Conservation (phyloP, 1,284 basidiomycete genomes). For the Lignosus rhinocerotis region DNA sequence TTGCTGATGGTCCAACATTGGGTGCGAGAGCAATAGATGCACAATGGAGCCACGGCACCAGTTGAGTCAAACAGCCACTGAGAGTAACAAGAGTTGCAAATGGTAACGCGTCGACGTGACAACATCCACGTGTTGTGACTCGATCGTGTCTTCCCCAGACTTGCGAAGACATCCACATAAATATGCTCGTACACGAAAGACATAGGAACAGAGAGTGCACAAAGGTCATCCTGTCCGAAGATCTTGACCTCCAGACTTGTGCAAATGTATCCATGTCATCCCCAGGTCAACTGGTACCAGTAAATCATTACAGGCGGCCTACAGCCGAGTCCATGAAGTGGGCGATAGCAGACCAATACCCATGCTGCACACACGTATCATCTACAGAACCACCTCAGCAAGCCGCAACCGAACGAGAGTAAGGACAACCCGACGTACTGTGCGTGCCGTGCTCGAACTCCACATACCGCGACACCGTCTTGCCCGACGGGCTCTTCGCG, state of each 20-base stretch:
- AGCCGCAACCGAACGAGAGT: neutral
- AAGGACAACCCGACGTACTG: constrained; percentile 22
- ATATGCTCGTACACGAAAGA: neutral
- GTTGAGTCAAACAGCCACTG: too few species aligned
- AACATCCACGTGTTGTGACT: too few species aligned
- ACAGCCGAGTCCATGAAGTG: constrained; percentile 28
- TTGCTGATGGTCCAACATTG: too few species aligned
- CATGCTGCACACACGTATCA: constrained; percentile 38
- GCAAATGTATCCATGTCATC: too few species aligned
- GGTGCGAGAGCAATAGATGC: too few species aligned
- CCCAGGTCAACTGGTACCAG: too few species aligned
- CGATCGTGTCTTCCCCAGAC: too few species aligned
- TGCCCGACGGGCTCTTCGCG: neutral
- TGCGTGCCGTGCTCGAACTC: constrained; percentile 33
- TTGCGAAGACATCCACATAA: neutral
- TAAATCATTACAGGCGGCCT: too few species aligned
- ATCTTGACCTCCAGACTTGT: too few species aligned
- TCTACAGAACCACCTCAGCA: constrained; percentile 24
- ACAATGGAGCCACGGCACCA: too few species aligned
- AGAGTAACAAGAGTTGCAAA: too few species aligned
- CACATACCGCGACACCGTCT: constrained; percentile 26
- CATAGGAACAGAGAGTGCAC: neutral
- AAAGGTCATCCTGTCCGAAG: neutral
- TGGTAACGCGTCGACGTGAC: too few species aligned
- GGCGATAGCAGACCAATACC: constrained; percentile 35